Base-by-base conservation (phyloP, 225 moss, liverwort and hornwort genomes). In the Straminergon stramineum region DNA sequence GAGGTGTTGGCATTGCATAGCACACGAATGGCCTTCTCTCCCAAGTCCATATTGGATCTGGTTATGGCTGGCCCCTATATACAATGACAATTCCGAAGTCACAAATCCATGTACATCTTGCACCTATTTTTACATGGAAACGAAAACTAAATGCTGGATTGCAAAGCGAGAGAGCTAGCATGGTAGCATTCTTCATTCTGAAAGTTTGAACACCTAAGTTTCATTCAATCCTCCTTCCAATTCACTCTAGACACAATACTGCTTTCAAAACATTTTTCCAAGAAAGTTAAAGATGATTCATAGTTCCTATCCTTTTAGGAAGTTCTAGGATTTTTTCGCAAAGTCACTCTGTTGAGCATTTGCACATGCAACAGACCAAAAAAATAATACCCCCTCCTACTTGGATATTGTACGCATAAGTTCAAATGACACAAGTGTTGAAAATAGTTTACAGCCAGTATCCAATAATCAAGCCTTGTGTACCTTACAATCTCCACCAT, bases 1-100 rank as follows among this genome's bases (percentile, higher is more conserved):
- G 97, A 96, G 75, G 93, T 92, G 87, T 99, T 99, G 32, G 99
- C 99, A 69, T 99, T 99, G 95, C 99, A 99, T 3, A 99, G 88
- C 80, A 99, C 99, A 57, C 99, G 94, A 53, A 99, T 99, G 18
- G 96, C 90, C 69, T 94, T 96, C 79, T 92, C 89, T 15, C 90
- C 94, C 30, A 99, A 91, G 63, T 94, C 93, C 83, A 92, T 86
- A 68, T 99, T 96, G 4, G 92, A 91, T 81, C 92, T 93, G 10
- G 97, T 95, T 61, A 99, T 91, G 48, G 95, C 93, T 70, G 99
- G 99, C 26, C 99, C 99, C 98, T 98, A 60, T 12, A 28, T 12
- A 28, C 23, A 87, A 66, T 28, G 27, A 62, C 53, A 82, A 57
- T 21, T 55, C 63, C 80, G 3, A 48, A 73, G n/a, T 39, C 16